phyloP scores from a whole-genome alignment of 2,329 filamentous ascomycete species.

The Diaporthe velutina region DNA sequence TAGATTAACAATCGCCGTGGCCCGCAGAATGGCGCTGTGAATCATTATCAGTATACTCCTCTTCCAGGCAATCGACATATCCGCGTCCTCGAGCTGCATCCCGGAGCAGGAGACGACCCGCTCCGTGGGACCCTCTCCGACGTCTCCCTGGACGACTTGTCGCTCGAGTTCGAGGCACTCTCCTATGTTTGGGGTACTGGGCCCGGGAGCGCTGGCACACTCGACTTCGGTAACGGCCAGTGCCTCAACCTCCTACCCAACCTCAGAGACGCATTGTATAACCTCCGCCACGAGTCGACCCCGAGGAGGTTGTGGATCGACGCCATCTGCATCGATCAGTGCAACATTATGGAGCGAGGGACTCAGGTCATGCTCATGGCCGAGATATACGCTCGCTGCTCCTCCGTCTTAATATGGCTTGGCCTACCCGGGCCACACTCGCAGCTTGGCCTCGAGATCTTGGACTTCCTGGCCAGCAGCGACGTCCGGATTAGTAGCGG shows the following conservation, averaged over 20 bases:
- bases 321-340: not conserved
- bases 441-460: not conserved
- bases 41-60: not conserved
- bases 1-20: not conserved
- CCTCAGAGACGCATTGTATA: not conserved
- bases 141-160: not conserved
- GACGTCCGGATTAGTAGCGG: not conserved
- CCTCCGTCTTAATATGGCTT: not conserved
- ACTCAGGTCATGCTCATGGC: not conserved
- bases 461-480: not conserved
- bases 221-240: not conserved
- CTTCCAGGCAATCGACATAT: not conserved
- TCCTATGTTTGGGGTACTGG: not conserved
- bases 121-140: not conserved
- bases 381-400: not conserved
- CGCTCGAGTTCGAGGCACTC: not conserved
- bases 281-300: not conserved
- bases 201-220: no score
- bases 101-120: not conserved
- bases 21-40: not conserved
- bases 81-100: conserved; percentile 10
- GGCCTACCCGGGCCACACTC: not conserved
- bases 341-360: no score
- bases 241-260: not conserved
- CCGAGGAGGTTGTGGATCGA: conserved; percentile 4